Conservation (phyloP, 768 basidiomycete genomes). For the Leccinum variicolor region DNA sequence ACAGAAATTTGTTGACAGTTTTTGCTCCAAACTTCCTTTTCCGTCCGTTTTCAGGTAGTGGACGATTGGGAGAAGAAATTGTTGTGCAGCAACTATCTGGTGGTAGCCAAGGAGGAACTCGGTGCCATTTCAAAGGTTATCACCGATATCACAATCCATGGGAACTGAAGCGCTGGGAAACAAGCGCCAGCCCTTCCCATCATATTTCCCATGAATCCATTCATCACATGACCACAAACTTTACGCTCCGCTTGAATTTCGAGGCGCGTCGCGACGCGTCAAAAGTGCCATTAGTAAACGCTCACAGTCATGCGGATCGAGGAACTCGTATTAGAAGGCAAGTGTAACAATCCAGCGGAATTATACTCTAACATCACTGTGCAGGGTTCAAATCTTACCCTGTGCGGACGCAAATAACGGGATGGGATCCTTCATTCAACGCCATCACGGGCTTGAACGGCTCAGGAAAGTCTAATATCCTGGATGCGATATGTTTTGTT, state of each 20-base stretch:
- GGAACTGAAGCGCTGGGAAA: slow-evolving; percentile 13
- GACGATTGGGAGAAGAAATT: neutral
- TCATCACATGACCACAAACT: slow-evolving; percentile 14
- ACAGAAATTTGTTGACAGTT: slow-evolving; percentile 10
- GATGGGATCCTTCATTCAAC: slow-evolving; percentile 98
- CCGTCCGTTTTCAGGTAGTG: neutral
- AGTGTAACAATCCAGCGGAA: neutral
- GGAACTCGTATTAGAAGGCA: slow-evolving; percentile 92
- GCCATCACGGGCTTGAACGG: slow-evolving; percentile 96
- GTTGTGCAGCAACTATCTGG: neutral
- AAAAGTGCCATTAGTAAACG: neutral
- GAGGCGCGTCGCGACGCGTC: slow-evolving; percentile 32
- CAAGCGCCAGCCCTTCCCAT: slow-evolving; percentile 1
- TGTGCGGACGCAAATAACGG: slow-evolving; percentile 90
- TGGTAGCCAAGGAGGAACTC: neutral
- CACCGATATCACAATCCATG: neutral
- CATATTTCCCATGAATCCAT: neutral
- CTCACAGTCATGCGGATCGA: slow-evolving; percentile 78
- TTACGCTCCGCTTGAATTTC: slow-evolving; percentile 26
- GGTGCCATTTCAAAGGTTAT: neutral
- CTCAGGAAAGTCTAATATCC: slow-evolving; percentile 97
- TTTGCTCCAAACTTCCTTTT: slow-evolving; percentile 21
- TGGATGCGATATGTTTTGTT: slow-evolving; percentile 99
- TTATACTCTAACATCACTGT: neutral
- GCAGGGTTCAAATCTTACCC: slow-evolving; percentile 98